Evolutionary conservation across 2,329 filamentous ascomycete genomes (phyloP).

Genomic region (Penicillium sp.): DNA sequence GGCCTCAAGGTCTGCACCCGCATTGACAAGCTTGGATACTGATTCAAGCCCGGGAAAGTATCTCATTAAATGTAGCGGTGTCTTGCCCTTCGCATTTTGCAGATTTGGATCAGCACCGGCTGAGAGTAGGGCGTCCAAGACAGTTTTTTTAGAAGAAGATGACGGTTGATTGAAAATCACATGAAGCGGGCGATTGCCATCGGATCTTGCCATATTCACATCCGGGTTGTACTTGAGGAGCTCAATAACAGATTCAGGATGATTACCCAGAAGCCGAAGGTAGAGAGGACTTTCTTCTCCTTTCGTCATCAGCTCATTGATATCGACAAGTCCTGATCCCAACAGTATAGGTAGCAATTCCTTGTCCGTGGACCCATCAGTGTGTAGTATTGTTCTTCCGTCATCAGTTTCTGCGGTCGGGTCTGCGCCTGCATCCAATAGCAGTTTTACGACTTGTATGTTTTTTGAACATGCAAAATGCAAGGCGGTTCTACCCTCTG

Average conservation of each 20-base stretch:
- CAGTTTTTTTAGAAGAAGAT: background rate
- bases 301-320: constrained; percentile 5
- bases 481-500: constrained; percentile 7
- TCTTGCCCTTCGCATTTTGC: constrained; percentile 4
- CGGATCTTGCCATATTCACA: background rate
- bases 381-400: constrained; percentile 5
- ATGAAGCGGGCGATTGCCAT: constrained; percentile 7
- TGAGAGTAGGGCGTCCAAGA: background rate
- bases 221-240: constrained; percentile 1
- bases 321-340: constrained; percentile 1
- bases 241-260: background rate
- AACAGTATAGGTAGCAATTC: constrained; percentile 4
- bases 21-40: constrained; percentile 1
- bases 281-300: background rate
- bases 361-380: constrained; percentile 4
- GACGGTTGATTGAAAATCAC: background rate
- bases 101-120: constrained; percentile 8
- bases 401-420: background rate
- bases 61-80: background rate
- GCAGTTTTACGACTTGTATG: background rate
- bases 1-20: constrained; percentile 4
- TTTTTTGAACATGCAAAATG: constrained; percentile 4
- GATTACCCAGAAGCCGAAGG: background rate
- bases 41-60: background rate
- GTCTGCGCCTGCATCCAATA: constrained; percentile 5